A percentile compares a stretch with the other conserved stretches of the same genome.
Evolutionary conservation across 2,329 filamentous ascomycete genomes (phyloP).

Genomic region (Didymella glomerata): DNA sequence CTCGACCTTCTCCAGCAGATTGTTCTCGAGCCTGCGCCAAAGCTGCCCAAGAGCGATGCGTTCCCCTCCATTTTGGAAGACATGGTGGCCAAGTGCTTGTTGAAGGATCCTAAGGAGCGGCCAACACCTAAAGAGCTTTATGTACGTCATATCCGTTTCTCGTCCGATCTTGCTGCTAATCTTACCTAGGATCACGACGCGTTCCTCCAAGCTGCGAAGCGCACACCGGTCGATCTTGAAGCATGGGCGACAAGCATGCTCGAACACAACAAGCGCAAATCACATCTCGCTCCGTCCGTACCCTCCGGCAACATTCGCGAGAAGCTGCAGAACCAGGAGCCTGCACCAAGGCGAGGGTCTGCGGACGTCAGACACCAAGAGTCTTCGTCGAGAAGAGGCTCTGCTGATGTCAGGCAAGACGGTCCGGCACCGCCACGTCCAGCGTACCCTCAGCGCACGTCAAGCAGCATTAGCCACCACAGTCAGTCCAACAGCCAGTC

Average conservation of each 20-base stretch:
- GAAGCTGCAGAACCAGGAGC: conserved; percentile 49
- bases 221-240: conserved; percentile 91
- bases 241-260: conserved; percentile 95
- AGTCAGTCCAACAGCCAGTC: conserved; percentile 23
- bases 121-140: conserved; percentile 94
- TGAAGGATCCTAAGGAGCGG: conserved; percentile 86
- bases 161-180: conserved; percentile 24
- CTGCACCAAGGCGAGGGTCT: conserved; percentile 37
- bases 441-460: conserved; percentile 54
- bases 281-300: conserved; percentile 83
- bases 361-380: conserved; percentile 39
- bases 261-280: conserved; percentile 94
- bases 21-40: conserved; percentile 93
- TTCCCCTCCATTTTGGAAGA: conserved; percentile 95
- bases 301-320: conserved; percentile 66
- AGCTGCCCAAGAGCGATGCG: conserved; percentile 93
- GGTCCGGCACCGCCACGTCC: conserved; percentile 49
- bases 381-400: conserved; percentile 38
- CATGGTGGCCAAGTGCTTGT: conserved; percentile 95
- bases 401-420: conserved; percentile 36
- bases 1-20: conserved; percentile 96
- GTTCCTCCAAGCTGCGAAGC: conserved; percentile 95
- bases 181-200: conserved; percentile 80
- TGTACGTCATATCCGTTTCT: conserved; percentile 63
- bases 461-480: conserved; percentile 51